Conservation (phyloP, 768 basidiomycete genomes). For the Bullera alba region DNA sequence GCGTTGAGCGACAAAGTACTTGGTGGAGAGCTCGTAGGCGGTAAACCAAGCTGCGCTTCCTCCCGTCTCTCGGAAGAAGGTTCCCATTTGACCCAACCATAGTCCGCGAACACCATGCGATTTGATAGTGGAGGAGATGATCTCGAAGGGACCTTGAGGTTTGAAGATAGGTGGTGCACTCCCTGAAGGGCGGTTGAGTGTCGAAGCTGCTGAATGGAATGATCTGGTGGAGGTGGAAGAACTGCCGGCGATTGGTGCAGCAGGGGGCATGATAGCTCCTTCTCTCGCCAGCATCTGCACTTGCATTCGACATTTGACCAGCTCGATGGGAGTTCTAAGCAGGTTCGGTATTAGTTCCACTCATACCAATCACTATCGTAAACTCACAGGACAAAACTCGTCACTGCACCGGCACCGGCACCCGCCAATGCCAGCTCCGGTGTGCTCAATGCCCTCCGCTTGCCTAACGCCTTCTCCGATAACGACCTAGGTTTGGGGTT, state of each 20-base stretch:
- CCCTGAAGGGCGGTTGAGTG: conserved; percentile 9
- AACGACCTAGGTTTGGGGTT: conserved; percentile 1
- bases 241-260: conserved; percentile 16
- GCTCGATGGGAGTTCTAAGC: conserved; percentile 78
- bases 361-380: background rate
- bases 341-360: background rate
- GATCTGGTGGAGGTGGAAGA: conserved; percentile 11
- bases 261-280: conserved; percentile 11
- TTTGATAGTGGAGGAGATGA: conserved; percentile 60
- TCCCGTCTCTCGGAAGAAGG: conserved; percentile 85
- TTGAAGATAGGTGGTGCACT: conserved; percentile 48
- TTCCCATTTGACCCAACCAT: conserved; percentile 96
- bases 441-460: conserved; percentile 31
- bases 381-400: conserved; percentile 79
- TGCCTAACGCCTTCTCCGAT: conserved; percentile 30
- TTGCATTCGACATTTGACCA: conserved; percentile 97
- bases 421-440: conserved; percentile 71
- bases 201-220: conserved; percentile 16
- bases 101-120: conserved; percentile 70
- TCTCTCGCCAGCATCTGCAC: conserved; percentile 70
- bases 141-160: conserved; percentile 70
- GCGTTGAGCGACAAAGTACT: conserved; percentile 56
- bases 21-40: conserved; percentile 70
- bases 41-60: conserved; percentile 88
- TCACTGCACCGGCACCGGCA: conserved; percentile 75